Percentiles rank a stretch among this genome's conserved stretches.
Evolutionary conservation across 768 basidiomycete genomes (phyloP).

Genomic region (Leucosporidium creatinivorum): DNA sequence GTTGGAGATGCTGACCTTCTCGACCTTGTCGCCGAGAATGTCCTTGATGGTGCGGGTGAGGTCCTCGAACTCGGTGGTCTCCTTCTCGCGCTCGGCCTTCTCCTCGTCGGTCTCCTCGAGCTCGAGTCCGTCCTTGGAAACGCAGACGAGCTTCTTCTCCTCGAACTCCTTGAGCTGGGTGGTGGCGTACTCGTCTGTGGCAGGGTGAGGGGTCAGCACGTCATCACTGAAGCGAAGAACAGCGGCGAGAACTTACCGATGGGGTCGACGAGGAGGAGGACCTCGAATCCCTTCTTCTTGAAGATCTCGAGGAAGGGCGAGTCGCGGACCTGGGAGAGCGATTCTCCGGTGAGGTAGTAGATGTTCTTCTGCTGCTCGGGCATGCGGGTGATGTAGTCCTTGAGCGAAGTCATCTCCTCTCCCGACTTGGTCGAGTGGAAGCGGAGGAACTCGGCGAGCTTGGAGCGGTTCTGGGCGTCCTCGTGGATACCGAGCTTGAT

Average conservation of each 20-base stretch:
- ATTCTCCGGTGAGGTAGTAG: slow-evolving; percentile 99
- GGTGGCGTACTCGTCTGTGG: slow-evolving; percentile 61
- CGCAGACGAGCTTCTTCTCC: slow-evolving; percentile 91
- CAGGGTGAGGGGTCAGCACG: background rate
- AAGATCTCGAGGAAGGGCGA: slow-evolving; percentile 99
- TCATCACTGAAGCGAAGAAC: too few species aligned
- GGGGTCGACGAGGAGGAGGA: slow-evolving; percentile 93
- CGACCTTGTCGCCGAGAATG: slow-evolving; percentile 96
- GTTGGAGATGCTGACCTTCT: slow-evolving; percentile 97
- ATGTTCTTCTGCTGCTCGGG: slow-evolving; percentile 97
- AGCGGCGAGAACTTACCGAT: slow-evolving; percentile 64
- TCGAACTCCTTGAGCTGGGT: slow-evolving; percentile 99
- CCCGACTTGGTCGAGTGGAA: slow-evolving; percentile 92
- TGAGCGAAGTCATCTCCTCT: slow-evolving; percentile 87
- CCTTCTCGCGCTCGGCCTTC: slow-evolving; percentile 82
- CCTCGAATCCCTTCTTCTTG: slow-evolving; percentile 99
- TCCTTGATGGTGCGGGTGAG: slow-evolving; percentile 95
- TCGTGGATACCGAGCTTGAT: slow-evolving; percentile 99
- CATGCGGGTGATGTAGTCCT: slow-evolving; percentile 99
- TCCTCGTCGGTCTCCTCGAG: slow-evolving; percentile 98
- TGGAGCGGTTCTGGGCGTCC: slow-evolving; percentile 96
- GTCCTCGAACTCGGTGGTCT: slow-evolving; percentile 71
- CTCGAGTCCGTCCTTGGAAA: slow-evolving; percentile 98
- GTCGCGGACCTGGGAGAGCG: slow-evolving; percentile 77
- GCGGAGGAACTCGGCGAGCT: slow-evolving; percentile 97